Percentiles rank a stretch among this genome's conserved stretches.
Conservation (phyloP, 2,329 filamentous ascomycete genomes). For the Neofusicoccum cordaticola region DNA sequence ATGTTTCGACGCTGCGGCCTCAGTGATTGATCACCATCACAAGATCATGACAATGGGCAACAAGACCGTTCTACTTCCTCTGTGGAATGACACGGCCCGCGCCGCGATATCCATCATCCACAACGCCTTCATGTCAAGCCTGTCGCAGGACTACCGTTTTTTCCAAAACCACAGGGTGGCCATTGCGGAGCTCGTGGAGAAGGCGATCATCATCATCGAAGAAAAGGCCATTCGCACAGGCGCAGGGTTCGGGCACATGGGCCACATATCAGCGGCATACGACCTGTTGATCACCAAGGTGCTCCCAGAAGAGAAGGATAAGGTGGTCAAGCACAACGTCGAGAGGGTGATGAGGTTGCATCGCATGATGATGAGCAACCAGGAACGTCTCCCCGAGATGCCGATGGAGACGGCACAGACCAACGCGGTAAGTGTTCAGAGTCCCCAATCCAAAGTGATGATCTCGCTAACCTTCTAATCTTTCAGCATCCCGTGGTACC, state of each 20-base stretch:
- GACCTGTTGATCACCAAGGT: slow-evolving; percentile 14
- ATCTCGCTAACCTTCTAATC: neutral
- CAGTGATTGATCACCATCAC: slow-evolving; percentile 27
- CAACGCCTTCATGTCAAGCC: slow-evolving; percentile 6
- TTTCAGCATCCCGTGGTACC: neutral
- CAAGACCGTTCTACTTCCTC: neutral
- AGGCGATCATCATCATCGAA: slow-evolving; percentile 30
- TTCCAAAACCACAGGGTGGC: slow-evolving; percentile 26
- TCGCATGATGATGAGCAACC: neutral
- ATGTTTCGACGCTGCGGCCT: slow-evolving; percentile 28
- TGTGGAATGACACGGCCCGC: slow-evolving; percentile 6
- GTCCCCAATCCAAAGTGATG: neutral
- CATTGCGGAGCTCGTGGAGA: slow-evolving; percentile 30
- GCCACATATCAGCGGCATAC: slow-evolving; percentile 15
- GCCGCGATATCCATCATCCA: slow-evolving; percentile 14
- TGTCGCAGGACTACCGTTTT: slow-evolving; percentile 25
- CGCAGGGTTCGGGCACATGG: slow-evolving; percentile 10
- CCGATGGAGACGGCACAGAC: neutral
- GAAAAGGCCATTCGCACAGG: slow-evolving; percentile 30
- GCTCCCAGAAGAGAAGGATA: slow-evolving; percentile 2
- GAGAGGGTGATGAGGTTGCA: slow-evolving; percentile 8
- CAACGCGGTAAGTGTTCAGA: neutral
- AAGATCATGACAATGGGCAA: slow-evolving; percentile 15
- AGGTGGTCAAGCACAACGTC: slow-evolving; percentile 7
- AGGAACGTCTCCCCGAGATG: neutral